Percentiles rank a stretch among this genome's conserved stretches.
phyloP scores from a whole-genome alignment of 345 rosid genomes.

The Dipteronia sinensis region DNA sequence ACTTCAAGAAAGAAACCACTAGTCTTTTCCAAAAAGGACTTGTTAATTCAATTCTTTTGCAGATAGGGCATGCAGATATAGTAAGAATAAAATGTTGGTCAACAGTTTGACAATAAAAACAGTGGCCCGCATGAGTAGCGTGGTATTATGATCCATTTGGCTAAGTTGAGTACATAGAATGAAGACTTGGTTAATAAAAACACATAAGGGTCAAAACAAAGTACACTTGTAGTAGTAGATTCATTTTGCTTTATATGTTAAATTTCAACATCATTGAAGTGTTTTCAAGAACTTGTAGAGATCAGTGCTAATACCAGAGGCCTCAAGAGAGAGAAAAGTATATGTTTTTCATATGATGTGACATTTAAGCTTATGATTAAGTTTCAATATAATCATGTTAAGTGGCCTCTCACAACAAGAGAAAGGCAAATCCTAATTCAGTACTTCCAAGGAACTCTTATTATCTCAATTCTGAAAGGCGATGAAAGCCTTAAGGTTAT shows the following conservation, averaged over 20 bases:
- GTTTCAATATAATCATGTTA: slow-evolving; percentile 1
- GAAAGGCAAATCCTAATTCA: neutral
- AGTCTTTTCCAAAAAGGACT: neutral
- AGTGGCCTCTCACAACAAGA: neutral
- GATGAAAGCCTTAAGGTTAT: neutral
- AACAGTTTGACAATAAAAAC: neutral
- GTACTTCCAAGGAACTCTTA: neutral
- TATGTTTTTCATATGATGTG: neutral
- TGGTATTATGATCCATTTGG: neutral
- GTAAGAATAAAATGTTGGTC: neutral
- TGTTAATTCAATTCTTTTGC: neutral
- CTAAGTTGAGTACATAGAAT: neutral
- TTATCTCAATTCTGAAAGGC: neutral
- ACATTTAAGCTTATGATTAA: neutral
- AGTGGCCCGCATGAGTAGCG: neutral
- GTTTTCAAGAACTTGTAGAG: neutral
- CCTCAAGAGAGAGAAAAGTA: neutral
- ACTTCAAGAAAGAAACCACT: slow-evolving; percentile 5
- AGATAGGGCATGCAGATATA: neutral
- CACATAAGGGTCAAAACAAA: neutral
- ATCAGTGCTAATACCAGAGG: neutral
- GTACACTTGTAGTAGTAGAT: neutral
- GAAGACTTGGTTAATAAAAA: neutral
- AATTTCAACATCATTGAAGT: neutral
- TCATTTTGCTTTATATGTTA: neutral